These are phyloP conservation scores for Prunus mongolica DNA, from an alignment of 306 rosid species.

Conservation along the genomic window DNA sequence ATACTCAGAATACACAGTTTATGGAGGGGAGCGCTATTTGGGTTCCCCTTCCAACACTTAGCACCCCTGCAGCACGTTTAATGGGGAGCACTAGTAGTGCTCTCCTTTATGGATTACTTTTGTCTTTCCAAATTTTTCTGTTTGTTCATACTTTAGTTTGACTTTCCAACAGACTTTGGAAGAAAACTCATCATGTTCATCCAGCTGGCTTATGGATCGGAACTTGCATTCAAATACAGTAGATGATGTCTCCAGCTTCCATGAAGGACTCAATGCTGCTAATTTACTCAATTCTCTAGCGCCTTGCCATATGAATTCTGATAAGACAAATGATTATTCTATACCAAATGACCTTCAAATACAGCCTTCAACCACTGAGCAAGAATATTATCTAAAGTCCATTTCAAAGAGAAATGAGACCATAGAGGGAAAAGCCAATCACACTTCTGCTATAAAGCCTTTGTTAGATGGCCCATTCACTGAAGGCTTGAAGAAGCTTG, in stretches of 20 bases:
- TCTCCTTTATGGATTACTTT: not conserved
- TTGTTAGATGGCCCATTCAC: slow-evolving; percentile 35
- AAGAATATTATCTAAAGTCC: slow-evolving; percentile 24
- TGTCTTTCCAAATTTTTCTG: slow-evolving; percentile 12
- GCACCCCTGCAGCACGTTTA: not conserved
- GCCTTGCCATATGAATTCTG: slow-evolving; percentile 20
- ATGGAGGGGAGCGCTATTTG: not conserved
- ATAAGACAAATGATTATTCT: slow-evolving; percentile 25
- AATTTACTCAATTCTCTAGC: slow-evolving; percentile 29
- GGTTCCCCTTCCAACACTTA: not conserved
- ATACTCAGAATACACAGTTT: not conserved
- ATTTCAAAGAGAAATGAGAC: slow-evolving; percentile 33
- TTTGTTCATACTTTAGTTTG: slow-evolving; percentile 17
- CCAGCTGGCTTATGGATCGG: slow-evolving; percentile 42
- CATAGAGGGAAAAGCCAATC: slow-evolving; percentile 39
- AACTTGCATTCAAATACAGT: slow-evolving; percentile 21
- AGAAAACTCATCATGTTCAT: slow-evolving; percentile 26
- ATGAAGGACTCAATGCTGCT: slow-evolving; percentile 32
- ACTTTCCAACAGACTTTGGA: slow-evolving; percentile 39
- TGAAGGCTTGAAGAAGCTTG: slow-evolving; percentile 66
- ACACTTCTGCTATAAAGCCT: slow-evolving; percentile 32
- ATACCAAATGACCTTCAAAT: slow-evolving; percentile 30
- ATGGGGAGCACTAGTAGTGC: not conserved
- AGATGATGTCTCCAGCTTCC: slow-evolving; percentile 23
- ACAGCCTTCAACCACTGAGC: slow-evolving; percentile 28